Conservation (phyloP, 2,329 filamentous ascomycete species). For the Cytospora piceicola region DNA sequence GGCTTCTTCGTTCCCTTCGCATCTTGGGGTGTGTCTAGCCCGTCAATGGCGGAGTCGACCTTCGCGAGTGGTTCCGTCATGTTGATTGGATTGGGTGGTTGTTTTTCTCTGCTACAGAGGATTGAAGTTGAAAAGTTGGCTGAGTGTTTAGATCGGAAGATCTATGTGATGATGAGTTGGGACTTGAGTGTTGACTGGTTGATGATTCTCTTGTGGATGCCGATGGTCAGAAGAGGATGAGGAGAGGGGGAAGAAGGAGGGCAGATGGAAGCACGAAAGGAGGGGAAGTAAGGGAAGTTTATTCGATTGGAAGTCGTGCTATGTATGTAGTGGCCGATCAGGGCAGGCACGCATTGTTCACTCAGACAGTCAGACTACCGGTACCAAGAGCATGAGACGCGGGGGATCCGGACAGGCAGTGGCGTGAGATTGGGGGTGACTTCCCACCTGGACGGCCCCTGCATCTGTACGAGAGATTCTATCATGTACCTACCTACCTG, state of each 20-base stretch:
- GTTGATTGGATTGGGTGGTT: slow-evolving; percentile 33
- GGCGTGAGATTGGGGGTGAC: slow-evolving; percentile 25
- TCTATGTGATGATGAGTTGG: neutral
- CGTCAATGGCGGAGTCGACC: slow-evolving; percentile 89
- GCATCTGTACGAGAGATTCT: neutral
- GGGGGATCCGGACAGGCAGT: slow-evolving; percentile 17
- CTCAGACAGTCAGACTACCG: neutral
- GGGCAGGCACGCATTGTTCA: slow-evolving; percentile 28
- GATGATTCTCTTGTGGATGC: slow-evolving; percentile 11
- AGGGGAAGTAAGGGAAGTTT: slow-evolving; percentile 28
- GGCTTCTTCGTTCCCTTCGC: slow-evolving; percentile 68
- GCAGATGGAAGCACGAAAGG: slow-evolving; percentile 23
- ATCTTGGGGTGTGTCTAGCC: slow-evolving; percentile 69
- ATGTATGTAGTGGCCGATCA: slow-evolving; percentile 8
- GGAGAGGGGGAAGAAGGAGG: slow-evolving; percentile 25
- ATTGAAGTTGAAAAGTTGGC: neutral
- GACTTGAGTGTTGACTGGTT: neutral
- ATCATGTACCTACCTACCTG: too few relatives aligned
- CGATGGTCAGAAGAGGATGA: slow-evolving; percentile 17
- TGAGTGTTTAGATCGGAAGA: neutral
- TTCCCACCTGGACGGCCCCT: slow-evolving; percentile 16
- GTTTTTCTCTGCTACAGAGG: slow-evolving; percentile 35
- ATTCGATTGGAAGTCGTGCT: slow-evolving; percentile 13
- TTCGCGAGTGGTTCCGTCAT: slow-evolving; percentile 71
- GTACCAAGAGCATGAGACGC: slow-evolving; percentile 12